Conservation (phyloP, 257 asterid genomes). For the Nicotiana paniculata region DNA sequence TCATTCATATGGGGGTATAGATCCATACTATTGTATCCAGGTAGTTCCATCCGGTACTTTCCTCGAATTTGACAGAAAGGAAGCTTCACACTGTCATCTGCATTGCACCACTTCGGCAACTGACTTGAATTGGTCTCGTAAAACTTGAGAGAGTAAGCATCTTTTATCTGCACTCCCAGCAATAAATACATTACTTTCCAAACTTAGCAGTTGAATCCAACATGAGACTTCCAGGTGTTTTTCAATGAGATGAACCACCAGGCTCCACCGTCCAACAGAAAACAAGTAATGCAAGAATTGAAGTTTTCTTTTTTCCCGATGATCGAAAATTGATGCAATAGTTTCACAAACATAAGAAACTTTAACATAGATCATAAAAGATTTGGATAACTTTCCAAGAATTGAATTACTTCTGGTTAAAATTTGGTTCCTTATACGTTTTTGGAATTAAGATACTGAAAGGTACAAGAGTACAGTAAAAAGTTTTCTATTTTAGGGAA, state of each 20-base stretch:
- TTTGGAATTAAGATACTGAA: background rate
- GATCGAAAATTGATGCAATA: background rate
- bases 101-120: constrained; percentile 91
- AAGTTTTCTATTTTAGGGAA: background rate
- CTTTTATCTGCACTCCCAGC: constrained; percentile 67
- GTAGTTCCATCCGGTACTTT: constrained; percentile 74
- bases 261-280: background rate
- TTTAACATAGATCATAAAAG: background rate
- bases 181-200: background rate
- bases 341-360: background rate
- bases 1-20: constrained; percentile 83
- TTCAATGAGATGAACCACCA: background rate
- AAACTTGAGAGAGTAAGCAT: constrained; percentile 68
- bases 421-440: background rate
- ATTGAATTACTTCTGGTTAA: background rate
- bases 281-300: background rate
- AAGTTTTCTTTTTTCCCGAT: background rate
- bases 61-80: constrained; percentile 87
- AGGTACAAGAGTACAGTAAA: background rate
- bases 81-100: constrained; percentile 63
- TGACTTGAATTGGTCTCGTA: constrained; percentile 67
- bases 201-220: background rate
- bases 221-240: background rate
- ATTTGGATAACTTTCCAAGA: background rate
- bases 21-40: constrained; percentile 64